Evolutionary conservation across 768 basidiomycete genomes (phyloP), one percentile per base, ranked within the genome.

Genomic region (Rhizopogon sp.): DNA sequence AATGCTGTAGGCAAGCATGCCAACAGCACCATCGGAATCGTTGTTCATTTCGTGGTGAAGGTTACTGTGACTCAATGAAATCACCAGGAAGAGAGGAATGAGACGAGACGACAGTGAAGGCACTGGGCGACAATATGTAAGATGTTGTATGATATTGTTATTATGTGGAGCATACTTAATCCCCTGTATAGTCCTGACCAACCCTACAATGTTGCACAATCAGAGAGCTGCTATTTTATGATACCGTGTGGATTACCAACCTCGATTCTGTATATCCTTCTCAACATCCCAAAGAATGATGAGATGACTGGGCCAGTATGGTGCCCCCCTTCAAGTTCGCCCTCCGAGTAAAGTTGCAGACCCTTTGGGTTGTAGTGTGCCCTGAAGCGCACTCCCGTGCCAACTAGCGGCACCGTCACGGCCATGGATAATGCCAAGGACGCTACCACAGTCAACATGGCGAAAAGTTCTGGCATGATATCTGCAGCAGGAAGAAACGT

Each of bases 361-460:
- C 87, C 88, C 68, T 87, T 88, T 2, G 91, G 91, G 64, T 88
- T 90, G 74, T 88, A 93, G 65, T 93, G 90, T 29, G 88, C 88
- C 69, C 91, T 78, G 66, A 88, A 84, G 45, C 90, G 79, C 6
- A 92, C 84, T 7, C 90, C 75, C 13, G 85, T 76, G 3, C 89
- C 90, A 6, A 81, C 76, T 11, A 90, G 70, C 10, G 84, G 81
- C 4, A 89, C 80, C 16, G 81, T 71, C 25, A 87, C 64, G 31
- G 72, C 76, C 17, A 89, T 67, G 40, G 80, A 82, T 39, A 85
- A 44, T 20, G 71, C 70, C 29, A 83, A 62, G 20, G 83, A 79
- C 9, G 75, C 64, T 6, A 73, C 58, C 16, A 80, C 53, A 4
- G 83, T 64, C 11, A 81, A 51, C 6, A 77, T 54, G 2, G 79